Base-by-base conservation (phyloP, 2,329 filamentous ascomycete genomes). In the Pestalotiopsis sp. region DNA sequence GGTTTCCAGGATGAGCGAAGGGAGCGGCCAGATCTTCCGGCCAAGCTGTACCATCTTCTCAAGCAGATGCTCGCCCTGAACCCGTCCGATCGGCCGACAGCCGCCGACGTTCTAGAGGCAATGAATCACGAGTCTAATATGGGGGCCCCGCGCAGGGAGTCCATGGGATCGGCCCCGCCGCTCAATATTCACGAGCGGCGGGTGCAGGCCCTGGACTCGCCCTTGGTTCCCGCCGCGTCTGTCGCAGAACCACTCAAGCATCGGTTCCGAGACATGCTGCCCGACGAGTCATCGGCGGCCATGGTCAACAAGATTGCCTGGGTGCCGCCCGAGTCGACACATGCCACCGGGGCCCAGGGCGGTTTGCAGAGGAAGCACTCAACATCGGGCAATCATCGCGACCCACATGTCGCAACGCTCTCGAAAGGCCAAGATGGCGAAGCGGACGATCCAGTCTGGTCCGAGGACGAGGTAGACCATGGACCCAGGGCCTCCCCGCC, bases 1-100 rank as follows among this genome's bases (percentile, higher is more conserved):
- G 96, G 96, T 0, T 97, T 98, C 73, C 89, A 94, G 70, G 91
- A 94, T 68, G 91, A 93, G 72, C 86, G 89, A 40, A 86, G 90
- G 44, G 86, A 91, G 70, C 88, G 95, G 1, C 89, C 92, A 0
- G 96, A 98, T 73, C 83, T 99, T 0, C 96, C 96, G 0, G 86
- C 93, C 4, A 91, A 93, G 77, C 86, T 99, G 0, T 99, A 98
- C 79, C 88, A 89, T 59, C 90, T 97, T 66, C 84, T 99, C 3
- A 94, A 94, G 77, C 89, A 89, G 67, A 84, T 99, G 4, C 85
- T 99, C 5, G 91, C 94, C 1, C 83, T 97, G 13, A 86, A 94
- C 68, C 93, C 95, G 0, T 81, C 83, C 1, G 88, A 94, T 66
- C 86, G 96, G 6, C 96, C 96, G 0, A 93, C 89, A 58, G 94